phyloP scores from a whole-genome alignment of 441 rosid genomes.

The Eruca vesicaria region DNA sequence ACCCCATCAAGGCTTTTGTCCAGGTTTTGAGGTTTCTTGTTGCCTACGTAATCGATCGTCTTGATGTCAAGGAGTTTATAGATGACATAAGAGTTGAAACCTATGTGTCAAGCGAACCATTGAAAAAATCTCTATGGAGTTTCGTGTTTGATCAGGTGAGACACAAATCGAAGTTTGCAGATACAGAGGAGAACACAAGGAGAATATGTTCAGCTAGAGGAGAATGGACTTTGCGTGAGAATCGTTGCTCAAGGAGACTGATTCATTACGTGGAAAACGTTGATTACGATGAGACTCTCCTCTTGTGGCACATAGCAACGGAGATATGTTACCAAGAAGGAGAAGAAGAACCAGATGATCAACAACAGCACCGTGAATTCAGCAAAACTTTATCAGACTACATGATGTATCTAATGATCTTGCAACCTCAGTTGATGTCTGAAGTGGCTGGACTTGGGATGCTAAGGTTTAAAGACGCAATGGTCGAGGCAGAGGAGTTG shows the following conservation, averaged over 20 bases:
- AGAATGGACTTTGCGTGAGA: conserved; percentile 18
- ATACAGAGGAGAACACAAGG: conserved; percentile 35
- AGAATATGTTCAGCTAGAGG: conserved; percentile 41
- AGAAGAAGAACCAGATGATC: conserved; percentile 10
- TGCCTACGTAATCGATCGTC: neutral
- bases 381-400: conserved; percentile 33
- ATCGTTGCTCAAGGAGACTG: neutral
- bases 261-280: neutral
- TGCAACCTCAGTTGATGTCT: neutral
- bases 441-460: neutral
- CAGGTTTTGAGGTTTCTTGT: neutral
- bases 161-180: conserved; percentile 31
- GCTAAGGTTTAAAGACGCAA: conserved; percentile 42
- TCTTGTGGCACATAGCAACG: conserved; percentile 59
- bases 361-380: neutral
- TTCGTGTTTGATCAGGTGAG: conserved; percentile 36
- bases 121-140: conserved; percentile 40
- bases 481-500: conserved; percentile 36
- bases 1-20: neutral
- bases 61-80: conserved; percentile 33
- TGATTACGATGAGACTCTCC: conserved; percentile 36
- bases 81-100: conserved; percentile 24
- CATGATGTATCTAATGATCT: conserved; percentile 44
- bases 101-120: conserved; percentile 21
- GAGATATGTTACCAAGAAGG: conserved; percentile 40